phyloP scores from a whole-genome alignment of 768 basidiomycete species.

The Hygrocybe coccinea region DNA sequence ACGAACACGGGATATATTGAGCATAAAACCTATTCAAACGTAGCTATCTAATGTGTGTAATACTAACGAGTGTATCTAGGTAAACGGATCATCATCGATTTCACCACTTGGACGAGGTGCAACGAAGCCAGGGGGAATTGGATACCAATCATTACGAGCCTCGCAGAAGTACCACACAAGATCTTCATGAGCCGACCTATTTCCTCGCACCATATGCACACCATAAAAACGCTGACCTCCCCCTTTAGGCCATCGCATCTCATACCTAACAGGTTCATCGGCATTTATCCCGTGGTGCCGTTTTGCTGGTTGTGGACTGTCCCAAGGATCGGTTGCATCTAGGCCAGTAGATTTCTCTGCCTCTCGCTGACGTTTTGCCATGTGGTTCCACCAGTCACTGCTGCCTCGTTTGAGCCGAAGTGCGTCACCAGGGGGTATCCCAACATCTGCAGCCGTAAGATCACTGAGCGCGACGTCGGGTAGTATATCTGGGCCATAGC shows the following conservation, averaged over 20 bases:
- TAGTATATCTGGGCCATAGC: background rate
- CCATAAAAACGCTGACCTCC: background rate
- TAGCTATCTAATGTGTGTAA: background rate
- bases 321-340: background rate
- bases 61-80: background rate
- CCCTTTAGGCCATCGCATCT: background rate
- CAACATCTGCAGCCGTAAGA: background rate
- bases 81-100: background rate
- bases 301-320: too few relatives aligned
- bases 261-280: background rate
- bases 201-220: background rate
- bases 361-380: background rate
- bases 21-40: background rate
- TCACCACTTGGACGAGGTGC: background rate
- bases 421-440: background rate
- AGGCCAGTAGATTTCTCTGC: background rate
- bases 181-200: background rate
- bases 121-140: background rate
- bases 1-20: background rate
- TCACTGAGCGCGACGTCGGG: background rate
- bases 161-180: background rate
- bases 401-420: background rate
- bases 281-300: background rate
- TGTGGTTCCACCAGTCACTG: background rate
- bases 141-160: background rate